Conservation (phyloP, 345 rosid species). For the Conringia planisiliqua region DNA sequence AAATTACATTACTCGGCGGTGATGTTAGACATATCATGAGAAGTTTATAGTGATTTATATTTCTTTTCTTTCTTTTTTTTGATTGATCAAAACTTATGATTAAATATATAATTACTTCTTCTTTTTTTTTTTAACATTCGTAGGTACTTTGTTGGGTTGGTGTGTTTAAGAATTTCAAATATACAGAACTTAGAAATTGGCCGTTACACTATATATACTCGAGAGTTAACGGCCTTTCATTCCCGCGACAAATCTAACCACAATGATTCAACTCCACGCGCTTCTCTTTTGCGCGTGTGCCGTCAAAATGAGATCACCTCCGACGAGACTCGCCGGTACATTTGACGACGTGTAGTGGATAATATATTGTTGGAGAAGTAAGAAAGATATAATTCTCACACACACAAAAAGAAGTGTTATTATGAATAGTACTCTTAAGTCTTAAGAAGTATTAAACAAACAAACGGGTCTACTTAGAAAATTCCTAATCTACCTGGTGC, state of each 20-base stretch:
- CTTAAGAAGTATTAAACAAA: no score
- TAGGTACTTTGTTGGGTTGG: neutral
- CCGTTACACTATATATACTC: neutral
- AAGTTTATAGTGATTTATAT: no score
- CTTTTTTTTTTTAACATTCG: neutral
- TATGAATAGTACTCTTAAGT: neutral
- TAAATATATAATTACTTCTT: neutral
- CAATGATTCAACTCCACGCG: neutral
- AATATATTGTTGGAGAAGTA: neutral
- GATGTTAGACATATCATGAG: no score
- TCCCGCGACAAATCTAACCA: neutral
- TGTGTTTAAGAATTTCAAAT: neutral
- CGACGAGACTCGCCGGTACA: slow-evolving; percentile 1
- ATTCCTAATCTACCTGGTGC: slow-evolving; percentile 15
- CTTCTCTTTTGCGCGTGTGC: slow-evolving; percentile 1
- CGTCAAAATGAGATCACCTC: neutral
- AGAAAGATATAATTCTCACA: neutral
- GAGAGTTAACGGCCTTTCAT: neutral
- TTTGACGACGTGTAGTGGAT: neutral
- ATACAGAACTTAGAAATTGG: neutral
- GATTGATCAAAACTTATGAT: neutral
- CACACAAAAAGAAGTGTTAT: neutral
- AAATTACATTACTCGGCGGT: neutral
- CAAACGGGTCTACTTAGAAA: neutral
- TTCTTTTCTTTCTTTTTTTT: no score